A percentile compares a stretch with the other conserved stretches of the same genome.
Evolutionary conservation across 345 rosid species (phyloP).

Genomic region (Arabis hirsuta): DNA sequence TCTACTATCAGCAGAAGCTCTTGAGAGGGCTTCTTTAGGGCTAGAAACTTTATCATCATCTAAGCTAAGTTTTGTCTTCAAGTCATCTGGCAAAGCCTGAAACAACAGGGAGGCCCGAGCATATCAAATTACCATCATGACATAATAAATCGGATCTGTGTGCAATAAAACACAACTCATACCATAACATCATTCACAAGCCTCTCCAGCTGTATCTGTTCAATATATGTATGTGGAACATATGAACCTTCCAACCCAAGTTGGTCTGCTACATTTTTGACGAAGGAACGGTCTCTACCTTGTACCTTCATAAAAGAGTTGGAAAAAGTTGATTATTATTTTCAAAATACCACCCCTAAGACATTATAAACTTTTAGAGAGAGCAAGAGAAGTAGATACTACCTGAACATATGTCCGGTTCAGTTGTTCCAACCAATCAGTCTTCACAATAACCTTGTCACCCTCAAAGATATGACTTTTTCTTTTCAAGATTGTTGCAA

Average conservation of each 20-base stretch:
- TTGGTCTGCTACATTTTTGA: conserved; percentile 71
- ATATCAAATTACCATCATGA: conserved; percentile 34
- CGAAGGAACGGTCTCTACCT: conserved; percentile 86
- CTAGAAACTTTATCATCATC: conserved; percentile 87
- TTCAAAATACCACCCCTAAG: conserved; percentile 9
- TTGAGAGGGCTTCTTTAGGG: conserved; percentile 97
- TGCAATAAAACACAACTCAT: conserved; percentile 41
- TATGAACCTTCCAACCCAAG: conserved; percentile 90
- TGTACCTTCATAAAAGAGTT: conserved; percentile 67
- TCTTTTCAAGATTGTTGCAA: conserved; percentile 89
- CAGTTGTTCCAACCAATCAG: conserved; percentile 97
- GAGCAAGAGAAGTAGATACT: conserved; percentile 36
- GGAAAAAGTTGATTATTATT: not conserved
- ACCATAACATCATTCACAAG: conserved; percentile 98
- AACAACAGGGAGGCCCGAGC: conserved; percentile 40
- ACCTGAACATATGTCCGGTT: conserved; percentile 95
- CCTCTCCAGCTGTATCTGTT: conserved; percentile 96
- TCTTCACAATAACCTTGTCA: conserved; percentile 79
- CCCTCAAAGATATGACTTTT: conserved; percentile 84
- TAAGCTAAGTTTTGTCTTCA: conserved; percentile 89
- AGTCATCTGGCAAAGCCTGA: conserved; percentile 96
- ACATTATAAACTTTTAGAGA: not conserved
- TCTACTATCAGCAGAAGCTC: conserved; percentile 95
- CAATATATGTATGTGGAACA: conserved; percentile 92
- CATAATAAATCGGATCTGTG: conserved; percentile 17